phyloP scores from a whole-genome alignment of 2,329 filamentous ascomycete species.

The Chaetomiaceae sp. region DNA sequence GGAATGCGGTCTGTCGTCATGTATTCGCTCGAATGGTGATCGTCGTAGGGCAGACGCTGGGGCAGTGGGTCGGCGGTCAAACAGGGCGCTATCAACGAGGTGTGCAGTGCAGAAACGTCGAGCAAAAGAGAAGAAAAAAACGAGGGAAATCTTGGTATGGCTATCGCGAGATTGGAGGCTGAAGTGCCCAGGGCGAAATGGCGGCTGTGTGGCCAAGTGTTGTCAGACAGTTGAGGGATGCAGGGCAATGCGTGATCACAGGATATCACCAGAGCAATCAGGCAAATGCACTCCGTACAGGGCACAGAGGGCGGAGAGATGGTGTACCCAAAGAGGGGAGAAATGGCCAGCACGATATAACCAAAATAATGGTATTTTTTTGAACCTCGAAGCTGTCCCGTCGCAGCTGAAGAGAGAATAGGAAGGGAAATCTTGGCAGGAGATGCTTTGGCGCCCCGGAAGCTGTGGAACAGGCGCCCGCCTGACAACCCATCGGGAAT shows the following conservation, averaged over 20 bases:
- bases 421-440: conserved; percentile 16
- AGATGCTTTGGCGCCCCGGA: conserved; percentile 12
- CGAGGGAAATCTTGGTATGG: not conserved
- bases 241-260: not conserved
- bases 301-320: not conserved
- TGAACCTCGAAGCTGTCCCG: conserved; percentile 1
- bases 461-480: not conserved
- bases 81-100: not conserved
- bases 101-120: too few species aligned
- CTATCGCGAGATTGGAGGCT: not conserved
- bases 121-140: too few species aligned
- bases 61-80: not conserved
- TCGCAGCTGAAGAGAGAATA: conserved; percentile 9
- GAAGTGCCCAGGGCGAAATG: not conserved
- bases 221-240: not conserved
- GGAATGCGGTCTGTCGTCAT: conserved; percentile 8
- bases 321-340: not conserved
- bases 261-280: not conserved
- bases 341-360: not conserved
- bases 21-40: not conserved
- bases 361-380: not conserved
- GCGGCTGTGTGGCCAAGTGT: conserved; percentile 1
- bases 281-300: not conserved
- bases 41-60: not conserved
- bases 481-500: not conserved